Percentiles rank a stretch among this genome's conserved stretches.
Conservation (phyloP, 805 yeast species). For the Lipomyces kockii region DNA sequence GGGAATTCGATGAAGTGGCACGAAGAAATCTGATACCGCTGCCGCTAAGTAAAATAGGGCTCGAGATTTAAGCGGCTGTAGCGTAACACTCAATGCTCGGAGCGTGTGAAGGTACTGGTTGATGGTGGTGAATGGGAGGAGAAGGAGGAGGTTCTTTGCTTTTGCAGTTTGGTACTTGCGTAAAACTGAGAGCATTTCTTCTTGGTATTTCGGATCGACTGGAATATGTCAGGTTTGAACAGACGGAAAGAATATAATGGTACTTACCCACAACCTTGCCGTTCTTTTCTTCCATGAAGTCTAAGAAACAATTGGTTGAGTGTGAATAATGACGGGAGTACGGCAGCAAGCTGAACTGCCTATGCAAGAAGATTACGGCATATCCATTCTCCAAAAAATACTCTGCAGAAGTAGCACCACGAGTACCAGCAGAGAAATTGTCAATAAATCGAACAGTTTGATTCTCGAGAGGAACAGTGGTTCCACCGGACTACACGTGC, state of each 20-base stretch:
- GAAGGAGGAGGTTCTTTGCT: slow-evolving; percentile 57
- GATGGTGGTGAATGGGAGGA: slow-evolving; percentile 91
- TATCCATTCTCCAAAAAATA: slow-evolving; percentile 83
- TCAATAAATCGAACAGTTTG: slow-evolving; percentile 97
- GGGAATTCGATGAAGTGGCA: slow-evolving; percentile 83
- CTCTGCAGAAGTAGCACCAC: slow-evolving; percentile 97
- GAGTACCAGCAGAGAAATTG: slow-evolving; percentile 95
- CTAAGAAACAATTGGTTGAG: slow-evolving; percentile 81
- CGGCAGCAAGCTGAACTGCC: slow-evolving; percentile 91
- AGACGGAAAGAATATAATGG: neutral
- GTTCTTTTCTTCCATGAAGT: slow-evolving; percentile 64
- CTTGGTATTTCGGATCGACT: slow-evolving; percentile 63
- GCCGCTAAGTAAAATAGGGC: slow-evolving; percentile 91
- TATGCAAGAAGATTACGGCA: slow-evolving; percentile 88
- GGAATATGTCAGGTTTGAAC: neutral
- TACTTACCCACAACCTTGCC: slow-evolving; percentile 55
- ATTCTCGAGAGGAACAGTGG: slow-evolving; percentile 96
- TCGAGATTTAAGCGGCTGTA: slow-evolving; percentile 59
- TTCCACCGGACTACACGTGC: slow-evolving; percentile 72
- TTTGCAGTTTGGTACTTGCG: slow-evolving; percentile 57
- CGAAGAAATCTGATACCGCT: slow-evolving; percentile 95
- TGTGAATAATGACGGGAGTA: slow-evolving; percentile 87
- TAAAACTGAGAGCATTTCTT: slow-evolving; percentile 63
- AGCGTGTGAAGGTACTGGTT: slow-evolving; percentile 90
- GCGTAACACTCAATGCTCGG: slow-evolving; percentile 62